Evolutionary conservation across 352 stramenopile species (phyloP).

Genomic region (Globisporangium alternatum): DNA sequence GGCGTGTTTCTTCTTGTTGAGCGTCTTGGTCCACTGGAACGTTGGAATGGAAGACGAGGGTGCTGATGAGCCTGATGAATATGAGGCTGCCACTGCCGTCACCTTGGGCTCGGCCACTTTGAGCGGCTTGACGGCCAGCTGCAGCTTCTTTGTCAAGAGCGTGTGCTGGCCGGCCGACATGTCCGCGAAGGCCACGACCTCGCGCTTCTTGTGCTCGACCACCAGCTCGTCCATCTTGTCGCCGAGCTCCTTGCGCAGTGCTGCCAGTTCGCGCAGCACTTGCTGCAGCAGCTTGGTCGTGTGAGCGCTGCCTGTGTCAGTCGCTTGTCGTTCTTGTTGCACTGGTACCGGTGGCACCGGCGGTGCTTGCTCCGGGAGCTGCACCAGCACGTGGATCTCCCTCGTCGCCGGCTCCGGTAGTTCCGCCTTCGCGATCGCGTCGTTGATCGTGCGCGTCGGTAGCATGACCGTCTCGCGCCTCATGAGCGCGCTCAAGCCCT

Average conservation of each 20-base stretch:
- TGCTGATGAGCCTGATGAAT: not conserved
- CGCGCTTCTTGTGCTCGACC: slow-evolving; percentile 7
- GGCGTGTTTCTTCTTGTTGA: slow-evolving; percentile 6
- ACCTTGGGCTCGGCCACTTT: not conserved
- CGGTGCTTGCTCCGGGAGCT: slow-evolving; percentile 3
- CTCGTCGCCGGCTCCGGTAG: not conserved
- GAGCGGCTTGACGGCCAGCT: not conserved
- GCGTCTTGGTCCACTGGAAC: not conserved
- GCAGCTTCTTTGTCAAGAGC: slow-evolving; percentile 7
- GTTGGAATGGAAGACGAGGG: not conserved
- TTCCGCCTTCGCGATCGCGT: slow-evolving; percentile 2
- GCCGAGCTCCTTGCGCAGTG: slow-evolving; percentile 6
- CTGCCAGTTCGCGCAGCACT: not conserved
- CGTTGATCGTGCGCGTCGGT: not conserved
- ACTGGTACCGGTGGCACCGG: no score
- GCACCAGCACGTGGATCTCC: slow-evolving; percentile 8
- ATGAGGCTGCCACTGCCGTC: not conserved
- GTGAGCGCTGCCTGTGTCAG: not conserved
- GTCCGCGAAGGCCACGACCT: slow-evolving; percentile 7
- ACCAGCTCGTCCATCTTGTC: slow-evolving; percentile 7
- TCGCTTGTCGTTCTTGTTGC: not conserved
- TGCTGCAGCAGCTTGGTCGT: slow-evolving; percentile 4
- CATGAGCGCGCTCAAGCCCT: not conserved
- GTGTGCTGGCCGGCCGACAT: not conserved
- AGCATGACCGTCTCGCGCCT: not conserved